Percentiles rank a stretch among this genome's conserved stretches.
phyloP scores from a whole-genome alignment of 805 yeast species.

The Wickerhamomyces bovis region DNA sequence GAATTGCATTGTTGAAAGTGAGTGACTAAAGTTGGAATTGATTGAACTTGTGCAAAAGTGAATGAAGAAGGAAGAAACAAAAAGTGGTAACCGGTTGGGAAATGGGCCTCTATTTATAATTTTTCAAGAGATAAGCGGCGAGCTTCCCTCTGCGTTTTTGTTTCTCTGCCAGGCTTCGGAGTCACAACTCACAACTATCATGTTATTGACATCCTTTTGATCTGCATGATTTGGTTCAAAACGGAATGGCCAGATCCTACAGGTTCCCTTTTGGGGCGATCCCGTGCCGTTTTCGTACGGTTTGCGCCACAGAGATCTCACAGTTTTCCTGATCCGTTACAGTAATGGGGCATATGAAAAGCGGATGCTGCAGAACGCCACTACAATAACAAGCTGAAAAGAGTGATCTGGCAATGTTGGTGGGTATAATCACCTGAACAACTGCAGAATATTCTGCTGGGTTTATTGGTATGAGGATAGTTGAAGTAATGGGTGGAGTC shows the following conservation, averaged over 20 bases:
- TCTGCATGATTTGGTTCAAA: background rate
- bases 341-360: too few relatives aligned
- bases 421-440: too few relatives aligned
- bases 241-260: background rate
- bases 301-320: background rate
- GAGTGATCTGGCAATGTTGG: too few relatives aligned
- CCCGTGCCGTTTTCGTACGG: background rate
- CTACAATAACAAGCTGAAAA: background rate
- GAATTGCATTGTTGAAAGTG: constrained; percentile 27
- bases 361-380: background rate
- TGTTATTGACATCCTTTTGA: too few relatives aligned
- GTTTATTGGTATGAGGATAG: too few relatives aligned
- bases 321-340: background rate
- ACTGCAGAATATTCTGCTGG: too few relatives aligned
- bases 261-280: background rate
- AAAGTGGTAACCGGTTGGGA: background rate
- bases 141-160: background rate
- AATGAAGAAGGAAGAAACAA: constrained; percentile 1
- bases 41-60: constrained; percentile 2
- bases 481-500: too few relatives aligned
- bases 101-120: background rate
- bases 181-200: too few relatives aligned
- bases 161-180: background rate
- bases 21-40: constrained; percentile 23
- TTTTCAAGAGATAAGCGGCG: background rate